Base-by-base conservation (phyloP, 768 basidiomycete species). In the Austroboletus festivus region DNA sequence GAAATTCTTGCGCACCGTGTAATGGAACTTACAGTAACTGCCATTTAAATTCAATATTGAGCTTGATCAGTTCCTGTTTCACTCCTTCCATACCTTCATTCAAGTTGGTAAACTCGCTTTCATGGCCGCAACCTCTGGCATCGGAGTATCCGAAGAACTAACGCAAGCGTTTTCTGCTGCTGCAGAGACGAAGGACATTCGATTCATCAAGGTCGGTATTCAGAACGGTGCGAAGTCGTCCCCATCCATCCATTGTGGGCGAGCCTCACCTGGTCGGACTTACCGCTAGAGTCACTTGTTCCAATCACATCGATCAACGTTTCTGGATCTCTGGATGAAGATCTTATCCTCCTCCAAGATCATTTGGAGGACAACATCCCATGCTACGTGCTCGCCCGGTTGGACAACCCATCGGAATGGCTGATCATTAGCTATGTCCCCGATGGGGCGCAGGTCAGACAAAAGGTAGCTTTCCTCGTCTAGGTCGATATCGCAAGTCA, bases 151-250 rank as follows among this genome's bases (percentile, higher is more conserved):
- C 15, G 68, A 72, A 42, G 78, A 84, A 41, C 78, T 92, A 40
- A 58, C 73, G 3, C 64, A 73, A 3, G 66, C 62, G 18, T 89
- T 90, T 59, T 75, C 83, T n/a, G 61, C 74, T 28, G 82, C 84
- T 5, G 68, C 81, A 24, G 72, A 75, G 44, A 65, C 76, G 2
- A 72, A 67, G 48, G 62, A 70, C 33, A 70, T 76, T 47, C 80
- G 90, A 37, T 92, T 92, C 68, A 71, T 93, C 69, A 89, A 89
- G 65, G 75, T 92, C 52, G 75, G 76, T 40, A 90, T 93, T 61
- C 69, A 71, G 52, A 81, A 92, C 63, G 90, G 90, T 90, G 67
- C 60, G 68, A 71, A 56, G 52, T 47, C 35, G 22, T 52, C 8
- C 19, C 33, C 19, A 48, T 42, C 46, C 46, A 46, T 46, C 38